These are phyloP conservation scores for Whalleya microplaca DNA, from an alignment of 2,329 filamentous ascomycete genomes.

Conservation along the genomic window DNA sequence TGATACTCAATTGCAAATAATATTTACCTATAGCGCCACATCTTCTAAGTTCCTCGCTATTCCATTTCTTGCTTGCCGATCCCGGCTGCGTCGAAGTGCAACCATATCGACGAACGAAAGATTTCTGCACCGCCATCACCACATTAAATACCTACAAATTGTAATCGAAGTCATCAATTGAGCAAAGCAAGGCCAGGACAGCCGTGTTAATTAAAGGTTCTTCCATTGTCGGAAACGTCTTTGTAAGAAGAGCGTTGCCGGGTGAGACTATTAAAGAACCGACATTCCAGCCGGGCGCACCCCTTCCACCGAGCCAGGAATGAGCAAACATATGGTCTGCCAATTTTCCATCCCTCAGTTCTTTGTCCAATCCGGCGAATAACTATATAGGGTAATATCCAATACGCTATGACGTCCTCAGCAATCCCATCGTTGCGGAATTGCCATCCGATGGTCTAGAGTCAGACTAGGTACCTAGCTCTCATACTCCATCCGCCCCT, in stretches of 20 bases:
- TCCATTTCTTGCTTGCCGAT: conserved; percentile 34
- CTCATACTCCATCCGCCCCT: conserved; percentile 54
- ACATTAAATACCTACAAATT: conserved; percentile 2
- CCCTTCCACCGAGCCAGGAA: conserved; percentile 11
- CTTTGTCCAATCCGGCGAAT: conserved; percentile 14
- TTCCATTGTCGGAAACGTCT: conserved; percentile 21
- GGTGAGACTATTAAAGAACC: conserved; percentile 8
- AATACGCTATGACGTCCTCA: neutral
- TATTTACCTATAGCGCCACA: conserved; percentile 37
- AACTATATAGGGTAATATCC: neutral
- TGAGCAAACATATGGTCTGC: conserved; percentile 12
- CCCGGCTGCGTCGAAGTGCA: conserved; percentile 29
- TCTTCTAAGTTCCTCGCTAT: conserved; percentile 32
- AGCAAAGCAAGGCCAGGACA: neutral
- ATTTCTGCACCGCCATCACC: conserved; percentile 20
- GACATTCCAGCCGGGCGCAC: conserved; percentile 28
- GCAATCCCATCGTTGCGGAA: neutral
- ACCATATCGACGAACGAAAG: conserved; percentile 12
- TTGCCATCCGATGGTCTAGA: neutral
- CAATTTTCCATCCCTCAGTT: conserved; percentile 16
- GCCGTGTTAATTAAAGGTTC: conserved; percentile 3
- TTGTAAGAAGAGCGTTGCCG: conserved; percentile 12
- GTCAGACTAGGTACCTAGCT: conserved; percentile 17
- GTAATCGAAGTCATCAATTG: neutral
- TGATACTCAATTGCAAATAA: neutral